Conservation (phyloP, 441 rosid species). For the Erodium texanum region DNA sequence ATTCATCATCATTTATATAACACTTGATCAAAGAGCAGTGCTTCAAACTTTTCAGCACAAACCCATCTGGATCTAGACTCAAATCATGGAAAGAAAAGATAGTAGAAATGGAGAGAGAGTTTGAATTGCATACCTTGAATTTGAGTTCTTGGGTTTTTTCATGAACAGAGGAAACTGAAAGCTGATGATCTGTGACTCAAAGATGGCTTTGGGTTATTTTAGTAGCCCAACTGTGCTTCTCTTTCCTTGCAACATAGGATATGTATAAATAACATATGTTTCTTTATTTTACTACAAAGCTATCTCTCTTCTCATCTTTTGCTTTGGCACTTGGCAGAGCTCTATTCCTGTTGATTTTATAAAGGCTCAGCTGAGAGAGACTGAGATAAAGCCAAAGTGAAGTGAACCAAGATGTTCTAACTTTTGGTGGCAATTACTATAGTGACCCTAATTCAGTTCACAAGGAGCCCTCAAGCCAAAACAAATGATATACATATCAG, state of each 20-base stretch:
- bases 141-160: slow-evolving; percentile 1
- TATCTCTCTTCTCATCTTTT: not conserved
- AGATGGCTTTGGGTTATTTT: not conserved
- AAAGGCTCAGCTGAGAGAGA: not conserved
- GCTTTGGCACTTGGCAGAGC: not conserved
- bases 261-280: not conserved
- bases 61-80: too few relatives aligned
- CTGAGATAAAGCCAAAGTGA: not conserved
- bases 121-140: slow-evolving; percentile 5
- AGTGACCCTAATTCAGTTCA: not conserved
- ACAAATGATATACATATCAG: too few relatives aligned
- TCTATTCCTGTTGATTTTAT: not conserved
- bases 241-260: not conserved
- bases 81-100: too few relatives aligned
- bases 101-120: too few relatives aligned
- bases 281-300: not conserved
- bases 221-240: not conserved
- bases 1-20: too few relatives aligned
- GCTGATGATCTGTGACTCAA: not conserved
- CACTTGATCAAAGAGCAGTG: too few relatives aligned
- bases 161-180: not conserved
- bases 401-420: not conserved
- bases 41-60: too few relatives aligned
- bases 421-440: not conserved
- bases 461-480: not conserved